Evolutionary conservation across 495 filamentous ascomycete genomes (phyloP).

Genomic region (Thermochaetoides thermophila): DNA sequence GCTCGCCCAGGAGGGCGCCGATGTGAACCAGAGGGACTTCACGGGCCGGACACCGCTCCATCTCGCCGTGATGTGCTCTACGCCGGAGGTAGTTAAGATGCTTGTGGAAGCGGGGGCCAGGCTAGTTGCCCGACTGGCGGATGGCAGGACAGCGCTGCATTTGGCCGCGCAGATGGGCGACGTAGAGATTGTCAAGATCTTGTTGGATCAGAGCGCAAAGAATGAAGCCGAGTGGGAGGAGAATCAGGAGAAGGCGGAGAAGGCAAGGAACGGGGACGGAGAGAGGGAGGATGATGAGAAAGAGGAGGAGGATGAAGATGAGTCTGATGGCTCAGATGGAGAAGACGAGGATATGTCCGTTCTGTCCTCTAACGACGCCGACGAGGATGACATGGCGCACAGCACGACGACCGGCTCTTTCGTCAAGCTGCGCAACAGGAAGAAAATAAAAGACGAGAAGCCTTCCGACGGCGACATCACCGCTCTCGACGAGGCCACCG

Average conservation of each 20-base stretch:
- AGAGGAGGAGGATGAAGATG: constrained; percentile 3
- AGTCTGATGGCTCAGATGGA: constrained; percentile 19
- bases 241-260: constrained; percentile 35
- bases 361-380: no score
- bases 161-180: constrained; percentile 56
- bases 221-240: constrained; percentile 55
- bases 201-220: constrained; percentile 51
- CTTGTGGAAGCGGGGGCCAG: constrained; percentile 61
- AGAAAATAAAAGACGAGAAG: no score
- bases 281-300: constrained; percentile 3
- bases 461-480: constrained; percentile 19
- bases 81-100: constrained; percentile 50
- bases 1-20: constrained; percentile 43
- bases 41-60: constrained; percentile 73
- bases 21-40: constrained; percentile 53
- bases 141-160: constrained; percentile 67
- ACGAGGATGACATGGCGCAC: constrained; percentile 25
- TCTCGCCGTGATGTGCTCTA: constrained; percentile 51
- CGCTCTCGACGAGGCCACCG: constrained; percentile 33
- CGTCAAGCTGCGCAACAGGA: constrained; percentile 45
- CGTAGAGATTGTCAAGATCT: constrained; percentile 49
- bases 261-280: constrained; percentile 16
- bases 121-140: constrained; percentile 53
- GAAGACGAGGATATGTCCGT: constrained; percentile 26
- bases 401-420: constrained; percentile 49